Evolutionary conservation across 108 stramenopile species (phyloP).

Genomic region (Skeletonema menzelii): DNA sequence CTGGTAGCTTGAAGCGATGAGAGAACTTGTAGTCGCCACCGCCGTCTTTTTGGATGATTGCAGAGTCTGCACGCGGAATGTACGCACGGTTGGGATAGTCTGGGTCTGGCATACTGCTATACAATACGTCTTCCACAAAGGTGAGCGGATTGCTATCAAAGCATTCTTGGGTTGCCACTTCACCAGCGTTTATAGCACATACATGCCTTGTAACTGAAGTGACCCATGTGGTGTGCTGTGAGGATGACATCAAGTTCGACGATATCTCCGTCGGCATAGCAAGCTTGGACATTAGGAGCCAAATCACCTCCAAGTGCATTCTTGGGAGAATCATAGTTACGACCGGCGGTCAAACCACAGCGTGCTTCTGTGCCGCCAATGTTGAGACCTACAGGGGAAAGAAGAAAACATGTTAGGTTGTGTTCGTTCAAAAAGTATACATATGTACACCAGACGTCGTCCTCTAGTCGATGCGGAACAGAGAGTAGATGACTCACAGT

Average conservation of each 20-base stretch:
- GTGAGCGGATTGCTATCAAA: constrained; percentile 35
- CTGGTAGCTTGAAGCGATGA: background rate
- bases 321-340: constrained; percentile 6
- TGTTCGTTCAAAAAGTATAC: too few relatives aligned
- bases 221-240: constrained; percentile 53
- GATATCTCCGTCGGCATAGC: constrained; percentile 25
- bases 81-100: constrained; percentile 50
- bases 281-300: constrained; percentile 23
- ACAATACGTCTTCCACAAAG: constrained; percentile 46
- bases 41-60: background rate
- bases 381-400: background rate
- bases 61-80: background rate
- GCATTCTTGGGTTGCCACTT: constrained; percentile 46
- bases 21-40: background rate
- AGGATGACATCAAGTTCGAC: constrained; percentile 28
- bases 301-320: constrained; percentile 25
- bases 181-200: constrained; percentile 34
- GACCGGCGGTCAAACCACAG: background rate
- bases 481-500: background rate
- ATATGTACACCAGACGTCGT: too few relatives aligned
- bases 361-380: background rate
- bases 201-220: constrained; percentile 46
- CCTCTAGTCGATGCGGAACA: too few relatives aligned
- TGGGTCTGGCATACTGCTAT: constrained; percentile 27
- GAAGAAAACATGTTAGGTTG: too few relatives aligned